Conservation (phyloP, 2,329 filamentous ascomycete genomes). For the Chalaropsis thielavioides region DNA sequence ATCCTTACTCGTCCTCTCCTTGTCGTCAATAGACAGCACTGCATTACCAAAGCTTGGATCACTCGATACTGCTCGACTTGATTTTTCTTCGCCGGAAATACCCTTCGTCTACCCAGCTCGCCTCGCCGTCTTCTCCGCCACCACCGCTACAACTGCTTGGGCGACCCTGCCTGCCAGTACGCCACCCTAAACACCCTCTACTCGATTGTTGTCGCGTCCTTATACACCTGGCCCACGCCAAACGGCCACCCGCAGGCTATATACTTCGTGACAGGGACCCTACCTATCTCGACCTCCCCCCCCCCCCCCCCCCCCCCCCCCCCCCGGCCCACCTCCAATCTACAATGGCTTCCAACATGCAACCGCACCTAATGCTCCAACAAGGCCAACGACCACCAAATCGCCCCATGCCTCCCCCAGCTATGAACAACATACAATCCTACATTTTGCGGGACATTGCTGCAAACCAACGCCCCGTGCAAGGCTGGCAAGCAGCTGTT, state of each 20-base stretch:
- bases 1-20: not conserved
- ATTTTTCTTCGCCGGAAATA: not conserved
- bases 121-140: not conserved
- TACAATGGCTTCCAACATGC: slow-evolving; percentile 47
- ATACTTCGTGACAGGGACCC: not conserved
- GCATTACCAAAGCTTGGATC: not conserved
- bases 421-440: slow-evolving; percentile 25
- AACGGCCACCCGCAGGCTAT: not conserved
- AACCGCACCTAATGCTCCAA: slow-evolving; percentile 38
- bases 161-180: not conserved
- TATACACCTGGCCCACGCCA: not conserved
- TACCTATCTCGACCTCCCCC: not conserved
- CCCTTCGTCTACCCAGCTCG: not conserved
- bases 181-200: not conserved
- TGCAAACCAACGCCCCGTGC: slow-evolving; percentile 24
- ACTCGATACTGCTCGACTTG: not conserved
- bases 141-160: not conserved
- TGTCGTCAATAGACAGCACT: not conserved
- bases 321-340: not conserved
- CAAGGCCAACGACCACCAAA: slow-evolving; percentile 29
- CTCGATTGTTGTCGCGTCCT: not conserved
- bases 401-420: slow-evolving; percentile 24
- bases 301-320: not conserved
- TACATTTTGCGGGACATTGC: slow-evolving; percentile 30
- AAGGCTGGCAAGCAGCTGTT: slow-evolving; percentile 30